Conservation (phyloP, 805 yeast species). For the Hanseniaspora lindneri region DNA sequence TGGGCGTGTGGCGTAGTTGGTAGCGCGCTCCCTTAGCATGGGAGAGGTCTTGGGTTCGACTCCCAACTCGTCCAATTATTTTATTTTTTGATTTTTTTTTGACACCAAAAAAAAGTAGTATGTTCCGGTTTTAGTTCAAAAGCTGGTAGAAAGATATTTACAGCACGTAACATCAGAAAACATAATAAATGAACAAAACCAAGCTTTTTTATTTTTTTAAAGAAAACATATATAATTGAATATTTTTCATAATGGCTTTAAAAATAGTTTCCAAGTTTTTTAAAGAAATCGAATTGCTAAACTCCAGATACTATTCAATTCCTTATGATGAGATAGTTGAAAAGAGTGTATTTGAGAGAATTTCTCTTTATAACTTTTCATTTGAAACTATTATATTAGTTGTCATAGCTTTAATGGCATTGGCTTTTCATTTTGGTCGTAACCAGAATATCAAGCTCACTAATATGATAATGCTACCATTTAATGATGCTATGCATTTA, state of each 20-base stretch:
- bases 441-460: slow-evolving; percentile 47
- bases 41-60: slow-evolving; percentile 70
- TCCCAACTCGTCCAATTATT: slow-evolving; percentile 37
- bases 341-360: slow-evolving; percentile 49
- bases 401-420: slow-evolving; percentile 39
- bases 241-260: background rate
- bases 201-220: background rate
- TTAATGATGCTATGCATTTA: slow-evolving; percentile 42
- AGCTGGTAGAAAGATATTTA: background rate
- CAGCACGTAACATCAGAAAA: too few species aligned
- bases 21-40: slow-evolving; percentile 74
- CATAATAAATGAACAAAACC: background rate
- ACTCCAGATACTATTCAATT: slow-evolving; percentile 25
- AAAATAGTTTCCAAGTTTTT: slow-evolving; percentile 1
- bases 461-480: slow-evolving; percentile 38
- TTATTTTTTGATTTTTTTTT: background rate
- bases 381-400: slow-evolving; percentile 51
- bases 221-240: background rate
- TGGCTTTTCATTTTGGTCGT: slow-evolving; percentile 49
- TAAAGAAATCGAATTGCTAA: slow-evolving; percentile 22
- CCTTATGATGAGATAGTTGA: slow-evolving; percentile 42
- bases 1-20: slow-evolving; percentile 79
- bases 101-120: background rate
- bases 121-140: background rate
- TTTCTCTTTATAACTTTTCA: slow-evolving; percentile 58